A percentile compares a stretch with the other conserved stretches of the same genome.
Conservation (phyloP, 768 basidiomycete genomes). For the Russula griseocarnosa region DNA sequence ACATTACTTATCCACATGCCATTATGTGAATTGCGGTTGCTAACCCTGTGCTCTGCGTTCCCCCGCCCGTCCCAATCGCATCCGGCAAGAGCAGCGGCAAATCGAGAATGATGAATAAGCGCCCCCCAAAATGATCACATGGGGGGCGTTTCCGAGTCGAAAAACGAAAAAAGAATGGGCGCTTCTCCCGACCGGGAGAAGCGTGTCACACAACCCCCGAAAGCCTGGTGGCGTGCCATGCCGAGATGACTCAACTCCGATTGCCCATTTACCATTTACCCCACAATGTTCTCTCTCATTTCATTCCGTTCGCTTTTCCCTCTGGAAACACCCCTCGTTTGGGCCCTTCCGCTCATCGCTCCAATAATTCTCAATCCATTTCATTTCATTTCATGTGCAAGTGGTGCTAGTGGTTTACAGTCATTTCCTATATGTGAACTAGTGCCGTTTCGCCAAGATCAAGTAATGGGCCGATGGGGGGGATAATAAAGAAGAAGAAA, state of each 20-base stretch:
- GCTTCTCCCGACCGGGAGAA: neutral
- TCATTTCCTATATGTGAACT: constrained; percentile 1
- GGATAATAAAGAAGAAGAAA: neutral
- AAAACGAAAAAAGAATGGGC: neutral
- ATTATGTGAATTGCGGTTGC: neutral
- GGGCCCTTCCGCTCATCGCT: constrained; percentile 7
- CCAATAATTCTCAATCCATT: neutral
- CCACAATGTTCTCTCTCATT: constrained; percentile 5
- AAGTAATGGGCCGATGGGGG: neutral
- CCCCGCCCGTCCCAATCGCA: neutral
- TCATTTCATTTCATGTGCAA: constrained; percentile 10
- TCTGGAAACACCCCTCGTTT: neutral
- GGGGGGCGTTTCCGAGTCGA: neutral
- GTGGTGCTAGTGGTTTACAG: neutral
- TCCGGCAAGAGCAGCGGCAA: neutral
- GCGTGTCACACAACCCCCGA: constrained; percentile 5
- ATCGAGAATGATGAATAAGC: constrained; percentile 12
- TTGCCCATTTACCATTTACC: neutral
- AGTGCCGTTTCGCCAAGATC: constrained; percentile 13
- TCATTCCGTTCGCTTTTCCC: neutral
- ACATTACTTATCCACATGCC: neutral
- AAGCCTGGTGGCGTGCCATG: constrained; percentile 22
- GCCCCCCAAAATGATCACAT: neutral
- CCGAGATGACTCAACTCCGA: neutral
- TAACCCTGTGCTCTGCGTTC: neutral